Base-by-base conservation (phyloP, 305 asterid genomes). In the Fraxinus xanthoxyloides region DNA sequence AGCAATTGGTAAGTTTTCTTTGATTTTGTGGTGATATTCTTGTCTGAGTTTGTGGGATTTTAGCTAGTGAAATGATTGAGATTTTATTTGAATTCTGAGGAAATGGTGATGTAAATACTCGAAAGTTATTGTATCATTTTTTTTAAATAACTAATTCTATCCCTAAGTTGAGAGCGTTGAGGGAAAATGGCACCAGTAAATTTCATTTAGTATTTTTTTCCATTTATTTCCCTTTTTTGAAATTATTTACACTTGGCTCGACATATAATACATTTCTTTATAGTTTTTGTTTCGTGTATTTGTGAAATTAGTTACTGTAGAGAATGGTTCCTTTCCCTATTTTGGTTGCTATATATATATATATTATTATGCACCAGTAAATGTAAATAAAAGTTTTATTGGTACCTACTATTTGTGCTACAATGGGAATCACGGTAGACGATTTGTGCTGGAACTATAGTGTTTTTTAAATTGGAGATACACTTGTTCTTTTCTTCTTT, bases 1-100 rank as follows among this genome's bases (percentile, higher is more conserved):
- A 89, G 88, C 89, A 92, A 83, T 43, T 89, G 90, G 97, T 91
- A 80, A 78, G 85, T 79, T 46, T 61, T 38, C 35, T 34, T 59
- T 73, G 48, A 12, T 17, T 28, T 35, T 15, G 12, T 76, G 21
- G 61, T 38, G 34, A 19, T 77, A 36, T 59, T 38, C 17, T 56
- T 30, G 35, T 30, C 43, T 38, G 86, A 75, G 31, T 72, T 79
- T 56, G 77, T 74, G 32, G 48, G 61, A 36, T 24, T 65, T 72
- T 70, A 31, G 40, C 4, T 70, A 12, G 13, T 30, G 43, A 77
- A 81, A 31, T 6, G 78, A 72, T 56, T 75, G 48, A 26, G 10
- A 28, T 4, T 34, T 8, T 5, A 15, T 74, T 72, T 23, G 69
- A 28, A 51, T 72, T 43, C 30, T 36, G 21, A 13, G 32, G 43